A percentile compares a stretch with the other conserved stretches of the same genome.
These are phyloP conservation scores for Phytophthora pinifolia DNA, from an alignment of 352 stramenopile genomes.

Conservation along the genomic window DNA sequence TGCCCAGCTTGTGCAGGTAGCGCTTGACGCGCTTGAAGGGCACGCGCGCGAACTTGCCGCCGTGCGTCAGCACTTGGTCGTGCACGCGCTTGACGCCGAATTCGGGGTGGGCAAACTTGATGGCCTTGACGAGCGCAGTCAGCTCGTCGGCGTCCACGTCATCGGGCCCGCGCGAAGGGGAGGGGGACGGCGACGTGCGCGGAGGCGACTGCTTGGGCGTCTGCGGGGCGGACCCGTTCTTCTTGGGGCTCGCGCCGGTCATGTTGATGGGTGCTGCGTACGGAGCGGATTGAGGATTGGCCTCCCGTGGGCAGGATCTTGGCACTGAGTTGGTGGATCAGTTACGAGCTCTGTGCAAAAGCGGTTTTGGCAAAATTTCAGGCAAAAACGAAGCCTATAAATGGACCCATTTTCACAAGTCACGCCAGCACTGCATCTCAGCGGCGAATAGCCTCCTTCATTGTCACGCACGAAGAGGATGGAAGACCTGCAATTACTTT, in stretches of 20 bases:
- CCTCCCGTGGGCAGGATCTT: no score
- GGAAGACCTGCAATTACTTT: no score
- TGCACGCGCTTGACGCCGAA: conserved; percentile 86
- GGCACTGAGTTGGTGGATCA: no score
- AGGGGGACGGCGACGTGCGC: conserved; percentile 27
- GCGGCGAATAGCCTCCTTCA: no score
- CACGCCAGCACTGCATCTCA: no score
- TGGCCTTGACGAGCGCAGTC: conserved; percentile 81
- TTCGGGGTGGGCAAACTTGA: conserved; percentile 86
- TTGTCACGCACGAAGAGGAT: no score
- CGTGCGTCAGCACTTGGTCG: conserved; percentile 72
- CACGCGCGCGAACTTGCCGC: conserved; percentile 75
- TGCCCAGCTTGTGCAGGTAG: conserved; percentile 83
- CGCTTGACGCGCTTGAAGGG: conserved; percentile 84
- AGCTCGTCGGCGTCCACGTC: conserved; percentile 76
- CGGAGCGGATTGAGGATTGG: conserved; percentile 24
- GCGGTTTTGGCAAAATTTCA: no score
- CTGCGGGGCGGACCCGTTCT: conserved; percentile 27
- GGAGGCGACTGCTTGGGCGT: conserved; percentile 30
- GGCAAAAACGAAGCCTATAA: no score
- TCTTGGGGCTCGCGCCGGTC: conserved; percentile 28
- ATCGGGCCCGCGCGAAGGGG: conserved; percentile 30
- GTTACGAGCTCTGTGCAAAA: no score
- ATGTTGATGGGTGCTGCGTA: conserved; percentile 12
- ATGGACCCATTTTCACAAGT: no score